Conservation (phyloP, 257 asterid species). For the Penstemon barbatus region DNA sequence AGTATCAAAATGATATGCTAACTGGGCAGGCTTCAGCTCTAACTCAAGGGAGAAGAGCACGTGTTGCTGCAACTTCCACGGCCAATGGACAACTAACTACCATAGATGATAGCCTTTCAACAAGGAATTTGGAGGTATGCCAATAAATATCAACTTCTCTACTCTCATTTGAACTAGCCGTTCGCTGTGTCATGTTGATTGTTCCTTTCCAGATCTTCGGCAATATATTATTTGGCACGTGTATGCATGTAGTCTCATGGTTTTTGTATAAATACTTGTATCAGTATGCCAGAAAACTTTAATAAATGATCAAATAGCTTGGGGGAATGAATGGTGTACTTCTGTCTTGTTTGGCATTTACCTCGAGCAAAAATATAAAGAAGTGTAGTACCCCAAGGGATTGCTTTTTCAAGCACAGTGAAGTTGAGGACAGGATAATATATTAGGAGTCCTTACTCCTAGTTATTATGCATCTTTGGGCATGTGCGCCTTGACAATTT, state of each 20-base stretch:
- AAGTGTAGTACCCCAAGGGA: background rate
- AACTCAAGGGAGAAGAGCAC: constrained; percentile 95
- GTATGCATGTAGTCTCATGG: constrained; percentile 23
- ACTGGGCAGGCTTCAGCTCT: constrained; percentile 86
- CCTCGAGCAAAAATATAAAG: background rate
- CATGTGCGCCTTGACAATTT: background rate
- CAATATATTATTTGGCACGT: constrained; percentile 3
- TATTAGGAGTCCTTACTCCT: constrained; percentile 14
- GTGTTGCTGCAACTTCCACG: constrained; percentile 84
- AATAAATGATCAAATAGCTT: background rate
- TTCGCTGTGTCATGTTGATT: constrained; percentile 6
- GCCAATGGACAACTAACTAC: constrained; percentile 81
- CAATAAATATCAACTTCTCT: constrained; percentile 17
- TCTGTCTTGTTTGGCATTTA: background rate
- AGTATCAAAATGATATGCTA: constrained; percentile 81
- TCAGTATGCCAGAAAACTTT: background rate
- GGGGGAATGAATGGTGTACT: background rate
- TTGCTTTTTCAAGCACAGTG: constrained; percentile 9
- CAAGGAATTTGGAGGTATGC: constrained; percentile 87
- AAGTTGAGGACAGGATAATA: constrained; percentile 6
- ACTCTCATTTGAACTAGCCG: constrained; percentile 3
- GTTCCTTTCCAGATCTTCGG: constrained; percentile 1
- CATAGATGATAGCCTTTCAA: constrained; percentile 81
- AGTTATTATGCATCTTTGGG: constrained; percentile 9
- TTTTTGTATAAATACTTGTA: background rate